phyloP scores from a whole-genome alignment of 345 rosid species.

The Trapa bicornis region DNA sequence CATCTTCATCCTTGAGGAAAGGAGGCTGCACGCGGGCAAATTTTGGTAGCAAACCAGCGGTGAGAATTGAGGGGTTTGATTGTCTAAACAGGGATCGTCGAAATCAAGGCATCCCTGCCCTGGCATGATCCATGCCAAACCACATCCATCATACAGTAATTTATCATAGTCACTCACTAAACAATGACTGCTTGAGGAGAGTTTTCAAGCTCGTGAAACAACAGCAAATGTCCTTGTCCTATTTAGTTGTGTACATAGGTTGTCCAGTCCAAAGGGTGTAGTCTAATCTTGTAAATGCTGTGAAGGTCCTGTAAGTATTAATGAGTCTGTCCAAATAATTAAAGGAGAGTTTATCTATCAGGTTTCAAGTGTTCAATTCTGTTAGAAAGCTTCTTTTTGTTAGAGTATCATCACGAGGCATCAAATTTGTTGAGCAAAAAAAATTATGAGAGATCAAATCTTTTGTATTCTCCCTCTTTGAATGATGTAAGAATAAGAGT shows the following conservation, averaged over 20 bases:
- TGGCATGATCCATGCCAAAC: slow-evolving; percentile 30
- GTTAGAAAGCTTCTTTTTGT: neutral
- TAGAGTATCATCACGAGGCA: neutral
- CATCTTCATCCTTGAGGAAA: slow-evolving; percentile 45
- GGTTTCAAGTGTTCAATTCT: neutral
- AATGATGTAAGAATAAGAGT: no score
- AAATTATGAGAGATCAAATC: no score
- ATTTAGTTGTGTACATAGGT: slow-evolving; percentile 5
- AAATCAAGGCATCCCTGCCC: slow-evolving; percentile 67
- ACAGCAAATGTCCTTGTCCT: neutral
- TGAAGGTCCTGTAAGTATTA: slow-evolving; percentile 7
- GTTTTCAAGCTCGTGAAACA: slow-evolving; percentile 4
- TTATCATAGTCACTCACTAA: neutral
- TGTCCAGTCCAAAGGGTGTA: neutral
- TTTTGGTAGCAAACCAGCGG: slow-evolving; percentile 73
- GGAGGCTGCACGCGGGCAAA: slow-evolving; percentile 53
- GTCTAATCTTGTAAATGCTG: slow-evolving; percentile 6
- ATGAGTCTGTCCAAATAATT: neutral
- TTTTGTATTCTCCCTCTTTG: no score
- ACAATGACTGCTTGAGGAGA: neutral
- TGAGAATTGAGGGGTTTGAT: slow-evolving; percentile 85
- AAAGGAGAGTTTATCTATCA: no score
- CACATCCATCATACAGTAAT: neutral
- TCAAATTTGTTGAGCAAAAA: neutral
- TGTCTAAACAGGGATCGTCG: slow-evolving; percentile 77